A percentile compares a stretch with the other conserved stretches of the same genome.
Conservation (phyloP, 495 filamentous ascomycete genomes). For the Glutinoglossum americanum region DNA sequence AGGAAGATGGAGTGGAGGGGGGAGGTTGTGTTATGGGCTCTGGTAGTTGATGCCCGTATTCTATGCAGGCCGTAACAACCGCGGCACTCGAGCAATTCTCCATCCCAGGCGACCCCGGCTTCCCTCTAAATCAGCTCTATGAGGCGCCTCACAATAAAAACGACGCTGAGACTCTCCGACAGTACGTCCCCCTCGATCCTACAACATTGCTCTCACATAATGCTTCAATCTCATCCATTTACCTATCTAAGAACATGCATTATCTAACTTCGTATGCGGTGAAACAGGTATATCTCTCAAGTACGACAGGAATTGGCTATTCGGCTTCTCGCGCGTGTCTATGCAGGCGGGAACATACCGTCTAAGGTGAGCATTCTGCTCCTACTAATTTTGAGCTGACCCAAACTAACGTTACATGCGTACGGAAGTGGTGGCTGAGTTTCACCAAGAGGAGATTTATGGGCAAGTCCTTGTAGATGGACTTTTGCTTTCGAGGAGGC, state of each 20-base stretch:
- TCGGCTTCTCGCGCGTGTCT: slow-evolving; percentile 64
- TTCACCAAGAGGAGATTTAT: slow-evolving; percentile 98
- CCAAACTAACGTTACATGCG: background rate
- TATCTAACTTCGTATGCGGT: background rate
- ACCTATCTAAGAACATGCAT: no score
- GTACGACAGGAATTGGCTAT: slow-evolving; percentile 76
- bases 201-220: background rate
- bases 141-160: slow-evolving; percentile 66
- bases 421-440: slow-evolving; percentile 74
- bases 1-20: background rate
- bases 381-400: background rate
- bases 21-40: background rate
- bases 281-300: slow-evolving; percentile 49
- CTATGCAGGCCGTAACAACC: slow-evolving; percentile 36
- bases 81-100: slow-evolving; percentile 78
- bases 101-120: slow-evolving; percentile 82
- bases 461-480: slow-evolving; percentile 41
- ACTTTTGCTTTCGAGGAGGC: background rate
- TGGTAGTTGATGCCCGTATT: background rate
- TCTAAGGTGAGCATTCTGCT: slow-evolving; percentile 41
- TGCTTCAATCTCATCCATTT: background rate
- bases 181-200: slow-evolving; percentile 25
- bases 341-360: slow-evolving; percentile 61
- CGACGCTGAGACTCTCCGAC: slow-evolving; percentile 66
- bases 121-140: slow-evolving; percentile 76